phyloP scores from a whole-genome alignment of 78 protist species.

The Mastigamoeba balamuthi region DNA sequence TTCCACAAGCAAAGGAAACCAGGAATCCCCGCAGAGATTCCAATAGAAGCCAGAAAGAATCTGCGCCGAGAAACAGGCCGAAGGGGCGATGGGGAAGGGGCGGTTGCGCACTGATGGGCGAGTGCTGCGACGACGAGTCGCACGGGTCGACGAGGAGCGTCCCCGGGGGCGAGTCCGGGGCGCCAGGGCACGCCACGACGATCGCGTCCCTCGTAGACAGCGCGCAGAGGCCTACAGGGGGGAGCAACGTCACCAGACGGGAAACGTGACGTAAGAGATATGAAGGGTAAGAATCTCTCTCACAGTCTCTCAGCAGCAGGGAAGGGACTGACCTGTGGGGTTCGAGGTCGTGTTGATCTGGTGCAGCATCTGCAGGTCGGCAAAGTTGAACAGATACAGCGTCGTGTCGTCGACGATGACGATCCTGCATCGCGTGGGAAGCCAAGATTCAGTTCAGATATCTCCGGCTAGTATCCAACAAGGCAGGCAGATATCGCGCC shows the following conservation, averaged over 20 bases:
- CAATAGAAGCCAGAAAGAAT: too few species aligned
- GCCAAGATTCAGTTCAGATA: background rate
- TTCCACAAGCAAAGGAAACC: too few species aligned
- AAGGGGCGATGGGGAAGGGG: too few species aligned
- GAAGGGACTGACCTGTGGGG: constrained; percentile 59
- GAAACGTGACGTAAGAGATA: background rate
- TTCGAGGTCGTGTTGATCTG: constrained; percentile 79
- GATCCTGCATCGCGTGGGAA: constrained; percentile 41
- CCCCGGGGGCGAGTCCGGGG: constrained; percentile 44
- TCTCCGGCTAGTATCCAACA: too few species aligned
- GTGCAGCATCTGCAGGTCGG: constrained; percentile 63
- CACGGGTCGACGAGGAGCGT: constrained; percentile 39
- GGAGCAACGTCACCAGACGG: background rate
- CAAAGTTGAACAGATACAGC: constrained; percentile 80
- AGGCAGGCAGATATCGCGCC: background rate
- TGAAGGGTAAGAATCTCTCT: background rate
- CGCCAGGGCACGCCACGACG: constrained; percentile 55
- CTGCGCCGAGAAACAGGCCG: too few species aligned
- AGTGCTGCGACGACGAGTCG: constrained; percentile 1
- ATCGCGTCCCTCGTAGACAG: constrained; percentile 54
- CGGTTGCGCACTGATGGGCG: background rate
- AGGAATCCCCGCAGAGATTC: too few species aligned
- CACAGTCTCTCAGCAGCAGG: too few species aligned
- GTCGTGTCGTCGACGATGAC: constrained; percentile 79
- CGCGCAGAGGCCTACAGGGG: constrained; percentile 37